Base-by-base conservation (phyloP, 2,329 filamentous ascomycete species). In the Colletotrichum sp. region DNA sequence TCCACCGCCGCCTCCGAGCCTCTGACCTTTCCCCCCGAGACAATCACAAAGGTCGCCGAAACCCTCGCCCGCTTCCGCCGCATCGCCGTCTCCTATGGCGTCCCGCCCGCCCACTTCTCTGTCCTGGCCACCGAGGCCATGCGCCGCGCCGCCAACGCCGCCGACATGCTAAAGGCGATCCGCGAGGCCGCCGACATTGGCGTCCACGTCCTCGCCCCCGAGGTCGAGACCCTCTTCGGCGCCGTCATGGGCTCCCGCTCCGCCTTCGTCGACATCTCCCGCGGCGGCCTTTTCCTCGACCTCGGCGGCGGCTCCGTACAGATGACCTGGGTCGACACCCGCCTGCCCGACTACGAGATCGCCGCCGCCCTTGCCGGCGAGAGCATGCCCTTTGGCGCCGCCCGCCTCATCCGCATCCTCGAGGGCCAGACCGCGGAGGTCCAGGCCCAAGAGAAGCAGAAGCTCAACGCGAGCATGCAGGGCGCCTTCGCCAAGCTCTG, bases 121-220 rank as follows among this genome's bases (percentile, higher is more conserved):
- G 91, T 98, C 12, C 91, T 98, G 57, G 96, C 96, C 24, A 98
- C 96, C 0, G 96, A 98, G 84, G 96, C 96, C 6, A 97, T 96
- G 83, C 92, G 96, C 60, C 95, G 92, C 28, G 95, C 96, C 8
- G 84, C 90, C 74, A 98, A 98, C 81, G 92, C 93, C 1, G 87
- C 87, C 24, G 90, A 92, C 2, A 95, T 97, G 85, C 88, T 95
- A 3, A 83, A 86, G 0, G 88, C 89, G 36, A 96, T 98, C 77
- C 87, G 89, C 59, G 82, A 87, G 4, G 87, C 87, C 4, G 93
- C 93, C 1, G 85, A 85, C 4, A 92, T 96, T 85, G 87, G 88
- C 1, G 94, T 98, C 1, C 89, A 91, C 66, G 88, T 98, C 77
- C 87, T 98, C 15, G 90, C 93, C 1, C 96, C 96, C 70, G 91